Evolutionary conservation across 768 basidiomycete species (phyloP).

Genomic region (Boletellus sp.): DNA sequence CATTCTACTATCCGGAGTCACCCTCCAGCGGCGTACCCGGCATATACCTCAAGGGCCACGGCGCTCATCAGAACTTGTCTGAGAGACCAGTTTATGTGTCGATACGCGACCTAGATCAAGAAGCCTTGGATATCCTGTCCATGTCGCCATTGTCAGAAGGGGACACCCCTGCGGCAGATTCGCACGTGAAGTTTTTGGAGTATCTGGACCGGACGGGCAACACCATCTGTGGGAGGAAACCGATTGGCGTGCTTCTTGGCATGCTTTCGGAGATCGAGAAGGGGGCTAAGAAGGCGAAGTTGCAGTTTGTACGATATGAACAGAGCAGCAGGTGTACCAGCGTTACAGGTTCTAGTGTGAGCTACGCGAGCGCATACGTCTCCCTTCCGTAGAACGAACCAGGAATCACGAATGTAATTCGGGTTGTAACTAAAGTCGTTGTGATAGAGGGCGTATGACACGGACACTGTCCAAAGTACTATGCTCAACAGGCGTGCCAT

Average conservation of each 20-base stretch:
- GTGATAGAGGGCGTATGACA: neutral
- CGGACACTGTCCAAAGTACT: too few relatives aligned
- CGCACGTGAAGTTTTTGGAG: constrained; percentile 59
- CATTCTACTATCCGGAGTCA: constrained; percentile 75
- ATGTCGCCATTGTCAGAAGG: constrained; percentile 46
- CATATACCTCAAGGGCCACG: constrained; percentile 47
- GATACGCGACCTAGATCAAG: constrained; percentile 79
- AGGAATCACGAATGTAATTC: constrained; percentile 1
- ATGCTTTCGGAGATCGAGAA: constrained; percentile 61
- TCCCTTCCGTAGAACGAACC: constrained; percentile 38
- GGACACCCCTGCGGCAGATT: constrained; percentile 41
- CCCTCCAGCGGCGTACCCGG: constrained; percentile 45
- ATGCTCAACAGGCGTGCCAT: neutral
- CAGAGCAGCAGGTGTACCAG: constrained; percentile 79
- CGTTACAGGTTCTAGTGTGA: constrained; percentile 83
- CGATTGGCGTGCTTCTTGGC: constrained; percentile 88
- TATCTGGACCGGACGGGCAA: constrained; percentile 79
- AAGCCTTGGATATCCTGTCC: constrained; percentile 74
- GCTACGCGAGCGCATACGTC: constrained; percentile 91
- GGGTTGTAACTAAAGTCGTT: too few relatives aligned
- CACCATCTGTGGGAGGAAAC: constrained; percentile 96
- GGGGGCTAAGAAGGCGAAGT: constrained; percentile 29
- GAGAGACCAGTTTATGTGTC: constrained; percentile 75
- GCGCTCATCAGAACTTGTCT: constrained; percentile 35
- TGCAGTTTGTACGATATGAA: constrained; percentile 90